phyloP scores from a whole-genome alignment of 2,329 filamentous ascomycete species.

The Tolypocladium paradoxum region DNA sequence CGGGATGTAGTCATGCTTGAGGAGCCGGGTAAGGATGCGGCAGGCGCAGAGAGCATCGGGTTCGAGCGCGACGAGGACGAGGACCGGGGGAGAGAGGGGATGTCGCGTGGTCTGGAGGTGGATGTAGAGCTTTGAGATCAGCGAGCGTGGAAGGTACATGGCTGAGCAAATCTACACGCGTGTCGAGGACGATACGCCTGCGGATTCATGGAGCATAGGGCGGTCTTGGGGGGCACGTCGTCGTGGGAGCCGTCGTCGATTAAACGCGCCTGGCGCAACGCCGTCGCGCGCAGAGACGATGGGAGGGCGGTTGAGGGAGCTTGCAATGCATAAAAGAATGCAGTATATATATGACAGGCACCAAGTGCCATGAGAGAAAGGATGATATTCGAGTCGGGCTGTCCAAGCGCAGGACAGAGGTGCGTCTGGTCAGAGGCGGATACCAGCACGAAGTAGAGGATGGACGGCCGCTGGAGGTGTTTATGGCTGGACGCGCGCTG shows the following conservation, averaged over 20 bases:
- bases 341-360: neutral
- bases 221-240: neutral
- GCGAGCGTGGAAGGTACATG: conserved; percentile 90
- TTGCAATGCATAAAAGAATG: neutral
- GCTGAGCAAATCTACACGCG: conserved; percentile 18
- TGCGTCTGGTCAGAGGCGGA: neutral
- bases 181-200: conserved; percentile 10
- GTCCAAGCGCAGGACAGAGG: neutral
- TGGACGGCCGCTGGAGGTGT: conserved; percentile 1
- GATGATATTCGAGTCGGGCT: neutral
- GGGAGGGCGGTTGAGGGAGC: neutral
- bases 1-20: conserved; percentile 94
- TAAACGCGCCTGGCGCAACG: conserved; percentile 7
- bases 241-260: conserved; percentile 1
- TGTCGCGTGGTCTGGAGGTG: conserved; percentile 81
- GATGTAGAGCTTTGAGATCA: conserved; percentile 84
- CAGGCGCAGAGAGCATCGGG: conserved; percentile 93
- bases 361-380: neutral
- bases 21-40: conserved; percentile 81
- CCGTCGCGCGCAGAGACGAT: conserved; percentile 2
- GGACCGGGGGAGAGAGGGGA: conserved; percentile 79
- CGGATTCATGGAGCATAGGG: conserved; percentile 12
- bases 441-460: neutral
- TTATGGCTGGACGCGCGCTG: conserved; percentile 18
- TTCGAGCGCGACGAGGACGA: conserved; percentile 87